Conservation (phyloP, 805 yeast genomes). For the Blastobotrys americana region DNA sequence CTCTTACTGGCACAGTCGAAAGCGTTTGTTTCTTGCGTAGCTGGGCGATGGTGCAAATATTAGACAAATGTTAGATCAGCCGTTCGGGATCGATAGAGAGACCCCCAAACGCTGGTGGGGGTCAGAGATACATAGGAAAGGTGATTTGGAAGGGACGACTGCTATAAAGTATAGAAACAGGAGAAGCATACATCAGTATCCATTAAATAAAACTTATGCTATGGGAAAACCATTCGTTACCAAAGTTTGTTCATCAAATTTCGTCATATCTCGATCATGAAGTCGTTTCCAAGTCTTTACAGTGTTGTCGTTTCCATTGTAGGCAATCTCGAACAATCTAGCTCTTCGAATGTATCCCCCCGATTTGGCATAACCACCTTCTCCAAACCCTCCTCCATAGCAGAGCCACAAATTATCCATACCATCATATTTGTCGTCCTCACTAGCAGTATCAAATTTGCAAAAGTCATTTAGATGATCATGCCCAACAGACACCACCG, state of each 20-base stretch:
- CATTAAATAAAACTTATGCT: too few relatives aligned
- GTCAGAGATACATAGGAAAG: too few relatives aligned
- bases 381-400: constrained; percentile 90
- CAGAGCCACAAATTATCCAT: constrained; percentile 70
- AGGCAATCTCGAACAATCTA: constrained; percentile 62
- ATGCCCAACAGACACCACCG: constrained; percentile 79
- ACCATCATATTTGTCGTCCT: constrained; percentile 23
- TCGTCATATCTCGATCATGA: constrained; percentile 44
- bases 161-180: too few relatives aligned
- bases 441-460: constrained; percentile 41
- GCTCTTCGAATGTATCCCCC: constrained; percentile 79
- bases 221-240: constrained; percentile 39
- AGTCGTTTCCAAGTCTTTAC: constrained; percentile 69
- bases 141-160: too few relatives aligned
- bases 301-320: constrained; percentile 21
- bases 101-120: too few relatives aligned
- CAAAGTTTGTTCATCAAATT: constrained; percentile 45
- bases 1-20: too few relatives aligned
- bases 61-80: too few relatives aligned
- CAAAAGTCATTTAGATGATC: constrained; percentile 96
- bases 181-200: too few relatives aligned
- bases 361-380: constrained; percentile 94
- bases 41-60: too few relatives aligned
- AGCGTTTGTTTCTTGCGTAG: too few relatives aligned
- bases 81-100: too few relatives aligned